These are phyloP conservation scores for Dillenia suffruticosa DNA, from an alignment of 164 flowering plant species.

Conservation along the genomic window DNA sequence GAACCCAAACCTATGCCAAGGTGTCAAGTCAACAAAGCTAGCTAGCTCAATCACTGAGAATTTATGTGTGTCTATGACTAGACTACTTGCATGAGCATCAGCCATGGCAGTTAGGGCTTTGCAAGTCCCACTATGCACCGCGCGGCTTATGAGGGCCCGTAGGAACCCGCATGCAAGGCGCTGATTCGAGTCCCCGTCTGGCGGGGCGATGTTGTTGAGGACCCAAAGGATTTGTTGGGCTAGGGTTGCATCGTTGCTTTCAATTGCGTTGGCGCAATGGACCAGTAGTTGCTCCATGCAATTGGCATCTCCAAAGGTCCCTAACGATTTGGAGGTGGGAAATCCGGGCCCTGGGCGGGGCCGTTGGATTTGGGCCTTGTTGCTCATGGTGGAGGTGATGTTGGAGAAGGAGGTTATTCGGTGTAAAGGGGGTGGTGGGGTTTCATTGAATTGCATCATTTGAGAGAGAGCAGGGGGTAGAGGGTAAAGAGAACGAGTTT, in stretches of 20 bases:
- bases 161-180: conserved; percentile 84
- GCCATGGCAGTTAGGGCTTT: conserved; percentile 52
- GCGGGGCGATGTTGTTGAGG: conserved; percentile 81
- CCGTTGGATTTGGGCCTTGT: conserved; percentile 35
- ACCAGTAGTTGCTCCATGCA: conserved; percentile 95
- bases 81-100: conserved; percentile 14
- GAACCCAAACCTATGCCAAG: conserved; percentile 96
- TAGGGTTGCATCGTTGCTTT: conserved; percentile 77
- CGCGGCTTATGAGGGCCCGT: conserved; percentile 74
- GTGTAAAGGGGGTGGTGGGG: conserved; percentile 34
- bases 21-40: conserved; percentile 76
- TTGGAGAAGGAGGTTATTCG: conserved; percentile 27
- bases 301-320: conserved; percentile 63
- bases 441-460: conserved; percentile 78
- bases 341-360: conserved; percentile 59
- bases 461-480: conserved; percentile 8
- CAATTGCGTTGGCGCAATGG: conserved; percentile 92
- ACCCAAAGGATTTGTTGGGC: conserved; percentile 97
- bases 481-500: neutral
- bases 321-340: conserved; percentile 31
- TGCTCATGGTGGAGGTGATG: conserved; percentile 28
- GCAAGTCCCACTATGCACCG: conserved; percentile 60
- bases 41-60: conserved; percentile 80
- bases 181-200: conserved; percentile 89
- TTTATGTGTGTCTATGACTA: conserved; percentile 34